Evolutionary conservation across 2,329 filamentous ascomycete species (phyloP), one percentile per base, ranked within the genome.

Genomic region (Albophoma yamanashiensis): DNA sequence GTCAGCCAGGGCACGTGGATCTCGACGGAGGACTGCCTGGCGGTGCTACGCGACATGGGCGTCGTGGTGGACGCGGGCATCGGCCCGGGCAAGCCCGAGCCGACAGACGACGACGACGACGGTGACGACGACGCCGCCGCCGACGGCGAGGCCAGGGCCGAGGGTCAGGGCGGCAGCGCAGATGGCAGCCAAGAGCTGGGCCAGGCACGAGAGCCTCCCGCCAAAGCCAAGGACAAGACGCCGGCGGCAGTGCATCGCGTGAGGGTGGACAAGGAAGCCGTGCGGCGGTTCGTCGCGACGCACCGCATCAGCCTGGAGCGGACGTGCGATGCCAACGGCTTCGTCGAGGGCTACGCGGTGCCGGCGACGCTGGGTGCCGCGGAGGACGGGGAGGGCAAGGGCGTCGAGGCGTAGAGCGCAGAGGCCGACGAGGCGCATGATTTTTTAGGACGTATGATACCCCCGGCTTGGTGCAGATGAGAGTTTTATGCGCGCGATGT

Each of bases 1-100:
- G 87, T 93, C 67, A 90, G 89, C 58, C 78, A 83, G 56, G 85
- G 83, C 45, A 96, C 92, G 0, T 96, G 90, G 78, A 96, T 97
- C 71, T 79, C 88, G 60, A 82, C 83, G 0, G 93, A 97, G 52
- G 93, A 97, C 74, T 91, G 93, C 61, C 82, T 96, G 52, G 79
- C 79, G 0, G 86, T 91, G 31, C 76, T 97, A 59, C 85, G 89
- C 62, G 87, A 91, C 61, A 96, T 97, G 91, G 86, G 82, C 11
- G 76, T 94, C 42, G 78, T 88, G 56, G 73, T 85, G 73, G 78
- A 87, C 68, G 82, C 78, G 65, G 81, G 76, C 69, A 71, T 75
- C 72, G 76, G 76, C 1, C 75, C 74, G 4, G 74, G 74, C 15
- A 78, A 75, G 64, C 70, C 69, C 53, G 60, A 61, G 62, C 61